Percentiles rank a stretch among this genome's conserved stretches.
These are phyloP conservation scores for Nakaseomyces delphensis DNA, from an alignment of 1,139 yeast genomes.

Conservation along the genomic window DNA sequence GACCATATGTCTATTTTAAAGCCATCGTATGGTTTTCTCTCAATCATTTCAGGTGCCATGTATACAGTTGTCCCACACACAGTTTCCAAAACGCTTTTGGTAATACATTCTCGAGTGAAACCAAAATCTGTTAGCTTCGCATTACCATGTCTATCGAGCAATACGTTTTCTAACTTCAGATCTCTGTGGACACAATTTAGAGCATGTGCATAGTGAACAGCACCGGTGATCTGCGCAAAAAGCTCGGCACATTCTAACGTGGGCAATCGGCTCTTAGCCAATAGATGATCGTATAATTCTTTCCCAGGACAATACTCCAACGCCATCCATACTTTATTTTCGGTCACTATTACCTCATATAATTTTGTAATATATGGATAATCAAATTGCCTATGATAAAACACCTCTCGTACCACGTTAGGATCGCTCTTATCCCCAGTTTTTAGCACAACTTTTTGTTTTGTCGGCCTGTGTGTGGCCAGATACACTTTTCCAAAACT, in stretches of 20 bases:
- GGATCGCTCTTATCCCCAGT: conserved; percentile 79
- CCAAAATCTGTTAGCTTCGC: conserved; percentile 89
- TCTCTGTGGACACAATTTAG: conserved; percentile 84
- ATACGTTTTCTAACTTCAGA: conserved; percentile 74
- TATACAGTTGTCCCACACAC: conserved; percentile 92
- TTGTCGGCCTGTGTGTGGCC: conserved; percentile 67
- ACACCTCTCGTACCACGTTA: conserved; percentile 85
- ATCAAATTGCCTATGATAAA: conserved; percentile 73
- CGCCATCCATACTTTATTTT: conserved; percentile 74
- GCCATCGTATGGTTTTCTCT: conserved; percentile 66
- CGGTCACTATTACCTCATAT: conserved; percentile 80
- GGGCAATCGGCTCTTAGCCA: conserved; percentile 46
- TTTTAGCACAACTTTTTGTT: conserved; percentile 72
- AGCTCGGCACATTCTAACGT: conserved; percentile 47
- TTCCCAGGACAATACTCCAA: conserved; percentile 87
- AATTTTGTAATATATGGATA: conserved; percentile 80
- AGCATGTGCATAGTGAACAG: conserved; percentile 77
- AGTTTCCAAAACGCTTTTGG: conserved; percentile 57
- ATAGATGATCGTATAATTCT: conserved; percentile 69
- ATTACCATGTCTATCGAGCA: conserved; percentile 59
- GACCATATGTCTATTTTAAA: conserved; percentile 87
- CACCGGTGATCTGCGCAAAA: conserved; percentile 73
- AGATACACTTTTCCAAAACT: conserved; percentile 87
- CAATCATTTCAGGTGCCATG: conserved; percentile 86
- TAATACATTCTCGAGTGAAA: conserved; percentile 72